Conservation (phyloP, 1,284 basidiomycete species). For the Malassezia brasiliensis region DNA sequence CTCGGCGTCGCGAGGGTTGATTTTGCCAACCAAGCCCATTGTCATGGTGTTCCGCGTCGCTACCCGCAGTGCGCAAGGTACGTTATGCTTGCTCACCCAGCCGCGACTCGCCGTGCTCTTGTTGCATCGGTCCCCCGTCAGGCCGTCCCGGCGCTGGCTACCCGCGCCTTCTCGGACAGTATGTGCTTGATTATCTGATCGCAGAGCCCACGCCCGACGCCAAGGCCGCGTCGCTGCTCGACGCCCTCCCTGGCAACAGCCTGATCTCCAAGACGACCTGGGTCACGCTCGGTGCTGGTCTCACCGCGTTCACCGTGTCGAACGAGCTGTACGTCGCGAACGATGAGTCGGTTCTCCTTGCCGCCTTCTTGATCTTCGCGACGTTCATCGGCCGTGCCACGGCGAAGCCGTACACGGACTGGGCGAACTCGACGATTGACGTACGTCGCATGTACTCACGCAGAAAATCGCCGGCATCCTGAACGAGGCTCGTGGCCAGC, state of each 20-base stretch:
- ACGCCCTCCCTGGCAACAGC: conserved; percentile 81
- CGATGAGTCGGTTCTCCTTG: conserved; percentile 58
- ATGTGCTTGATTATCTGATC: background rate
- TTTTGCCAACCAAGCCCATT: conserved; percentile 8
- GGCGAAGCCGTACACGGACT: conserved; percentile 78
- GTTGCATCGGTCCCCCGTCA: conserved; percentile 10
- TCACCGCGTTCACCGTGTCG: conserved; percentile 84
- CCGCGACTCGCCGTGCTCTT: conserved; percentile 16
- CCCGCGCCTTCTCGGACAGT: conserved; percentile 40
- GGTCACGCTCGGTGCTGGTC: conserved; percentile 79
- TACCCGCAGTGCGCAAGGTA: conserved; percentile 20
- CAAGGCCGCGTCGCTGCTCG: conserved; percentile 80
- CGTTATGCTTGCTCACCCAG: background rate
- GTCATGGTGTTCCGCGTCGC: conserved; percentile 16
- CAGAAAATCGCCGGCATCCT: conserved; percentile 68
- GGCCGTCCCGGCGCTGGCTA: conserved; percentile 8
- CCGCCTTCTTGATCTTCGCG: conserved; percentile 71
- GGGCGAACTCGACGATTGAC: conserved; percentile 57
- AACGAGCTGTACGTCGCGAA: conserved; percentile 96
- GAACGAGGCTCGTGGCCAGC: conserved; percentile 70
- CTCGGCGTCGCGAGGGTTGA: conserved; percentile 6
- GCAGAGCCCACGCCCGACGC: conserved; percentile 58
- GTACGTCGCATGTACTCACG: background rate
- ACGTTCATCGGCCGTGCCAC: conserved; percentile 69
- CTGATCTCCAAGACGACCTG: conserved; percentile 86